Evolutionary conservation across 805 yeast genomes (phyloP).

Genomic region (Yarrowia sp.): DNA sequence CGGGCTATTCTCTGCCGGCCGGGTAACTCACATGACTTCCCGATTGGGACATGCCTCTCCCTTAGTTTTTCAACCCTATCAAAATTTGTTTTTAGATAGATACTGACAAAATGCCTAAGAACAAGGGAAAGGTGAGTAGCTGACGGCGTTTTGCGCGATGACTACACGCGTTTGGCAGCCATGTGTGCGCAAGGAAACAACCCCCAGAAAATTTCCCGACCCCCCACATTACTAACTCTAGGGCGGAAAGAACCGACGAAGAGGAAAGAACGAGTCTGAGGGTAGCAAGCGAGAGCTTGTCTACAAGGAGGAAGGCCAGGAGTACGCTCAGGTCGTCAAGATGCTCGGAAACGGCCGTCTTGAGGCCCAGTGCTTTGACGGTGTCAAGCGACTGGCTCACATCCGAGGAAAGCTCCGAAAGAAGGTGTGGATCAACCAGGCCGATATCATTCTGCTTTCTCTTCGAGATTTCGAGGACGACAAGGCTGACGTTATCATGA

Average conservation of each 20-base stretch:
- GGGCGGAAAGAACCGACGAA: conserved; percentile 75
- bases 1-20: not conserved
- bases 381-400: conserved; percentile 90
- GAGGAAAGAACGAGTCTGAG: conserved; percentile 94
- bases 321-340: conserved; percentile 95
- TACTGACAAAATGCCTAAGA: conserved; percentile 60
- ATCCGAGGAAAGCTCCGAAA: conserved; percentile 98
- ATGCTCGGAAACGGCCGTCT: conserved; percentile 98
- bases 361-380: conserved; percentile 94
- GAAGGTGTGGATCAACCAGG: conserved; percentile 99
- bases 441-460: conserved; percentile 93
- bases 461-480: conserved; percentile 98
- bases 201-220: not conserved
- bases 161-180: not conserved
- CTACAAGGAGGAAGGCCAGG: conserved; percentile 94
- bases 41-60: conserved; percentile 21
- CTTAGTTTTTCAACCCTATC: conserved; percentile 23
- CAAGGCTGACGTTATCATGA: conserved; percentile 96
- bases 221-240: conserved; percentile 25
- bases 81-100: conserved; percentile 21
- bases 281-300: conserved; percentile 92
- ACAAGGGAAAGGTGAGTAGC: conserved; percentile 60
- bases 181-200: not conserved
- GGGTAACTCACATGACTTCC: conserved; percentile 27
- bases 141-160: not conserved